These are phyloP conservation scores for Bretschneidera sinensis DNA, from an alignment of 345 rosid species.

Conservation along the genomic window DNA sequence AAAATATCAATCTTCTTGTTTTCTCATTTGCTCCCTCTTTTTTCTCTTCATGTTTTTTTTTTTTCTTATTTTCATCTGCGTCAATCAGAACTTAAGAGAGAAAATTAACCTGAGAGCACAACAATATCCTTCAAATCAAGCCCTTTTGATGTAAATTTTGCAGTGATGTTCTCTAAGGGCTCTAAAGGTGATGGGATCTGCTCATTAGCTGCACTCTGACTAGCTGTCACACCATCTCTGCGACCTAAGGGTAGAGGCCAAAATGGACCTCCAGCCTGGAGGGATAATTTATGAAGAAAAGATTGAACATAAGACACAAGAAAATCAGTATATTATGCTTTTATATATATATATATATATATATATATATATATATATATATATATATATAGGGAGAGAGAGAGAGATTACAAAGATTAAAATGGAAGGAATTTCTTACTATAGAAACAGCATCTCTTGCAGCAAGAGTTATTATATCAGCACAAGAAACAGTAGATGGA, in stretches of 20 bases:
- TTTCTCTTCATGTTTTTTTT: no score
- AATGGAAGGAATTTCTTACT: slow-evolving; percentile 23
- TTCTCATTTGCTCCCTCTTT: no score
- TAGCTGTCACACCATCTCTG: slow-evolving; percentile 49
- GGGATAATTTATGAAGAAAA: neutral
- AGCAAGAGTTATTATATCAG: slow-evolving; percentile 57
- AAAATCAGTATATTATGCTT: no score
- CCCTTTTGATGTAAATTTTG: slow-evolving; percentile 54
- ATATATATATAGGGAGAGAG: no score
- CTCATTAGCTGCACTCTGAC: slow-evolving; percentile 40
- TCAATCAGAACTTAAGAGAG: no score
- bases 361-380: no score
- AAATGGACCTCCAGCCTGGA: slow-evolving; percentile 48
- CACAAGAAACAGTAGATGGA: slow-evolving; percentile 56
- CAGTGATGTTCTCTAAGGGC: slow-evolving; percentile 49
- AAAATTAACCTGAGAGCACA: slow-evolving; percentile 54
- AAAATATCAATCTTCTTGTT: no score
- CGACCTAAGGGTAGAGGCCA: slow-evolving; percentile 60
- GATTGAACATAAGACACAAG: no score
- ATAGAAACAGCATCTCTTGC: slow-evolving; percentile 51
- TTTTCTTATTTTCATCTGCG: no score
- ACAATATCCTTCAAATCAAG: slow-evolving; percentile 61
- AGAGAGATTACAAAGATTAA: neutral
- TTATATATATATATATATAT: no score
- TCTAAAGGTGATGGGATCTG: slow-evolving; percentile 58